Evolutionary conservation across 2,329 filamentous ascomycete genomes (phyloP).

Genomic region (Colletotrichum phormii): DNA sequence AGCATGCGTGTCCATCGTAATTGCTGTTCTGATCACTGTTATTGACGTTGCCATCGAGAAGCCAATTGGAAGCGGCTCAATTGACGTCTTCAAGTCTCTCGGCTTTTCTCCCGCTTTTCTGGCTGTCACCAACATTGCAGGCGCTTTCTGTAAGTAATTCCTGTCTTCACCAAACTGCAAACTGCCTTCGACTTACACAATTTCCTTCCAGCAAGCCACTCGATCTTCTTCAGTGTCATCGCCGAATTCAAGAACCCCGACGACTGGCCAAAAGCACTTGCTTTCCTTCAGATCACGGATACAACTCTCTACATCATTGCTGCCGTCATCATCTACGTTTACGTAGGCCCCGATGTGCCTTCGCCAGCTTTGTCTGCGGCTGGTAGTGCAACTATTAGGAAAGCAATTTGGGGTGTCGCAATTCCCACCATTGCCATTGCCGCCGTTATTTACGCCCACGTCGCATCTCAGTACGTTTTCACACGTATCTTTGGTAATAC

Average conservation of each 20-base stretch:
- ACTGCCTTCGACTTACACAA: not conserved
- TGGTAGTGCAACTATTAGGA: conserved; percentile 62
- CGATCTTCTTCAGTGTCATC: conserved; percentile 75
- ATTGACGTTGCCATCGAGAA: conserved; percentile 67
- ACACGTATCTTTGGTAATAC: conserved; percentile 71
- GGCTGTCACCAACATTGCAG: conserved; percentile 72
- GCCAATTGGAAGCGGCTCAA: conserved; percentile 48
- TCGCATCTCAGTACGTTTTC: conserved; percentile 75
- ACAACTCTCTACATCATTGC: conserved; percentile 73
- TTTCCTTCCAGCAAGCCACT: conserved; percentile 60
- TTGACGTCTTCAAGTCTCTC: conserved; percentile 51
- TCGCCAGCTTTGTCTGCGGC: conserved; percentile 76
- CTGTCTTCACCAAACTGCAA: not conserved
- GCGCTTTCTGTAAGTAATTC: conserved; percentile 65
- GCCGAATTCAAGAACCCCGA: conserved; percentile 71
- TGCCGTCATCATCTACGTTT: conserved; percentile 76
- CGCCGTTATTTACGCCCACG: conserved; percentile 76
- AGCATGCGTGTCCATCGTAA: conserved; percentile 70
- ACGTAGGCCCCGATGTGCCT: conserved; percentile 68
- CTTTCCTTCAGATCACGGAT: conserved; percentile 66
- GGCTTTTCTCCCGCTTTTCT: conserved; percentile 64
- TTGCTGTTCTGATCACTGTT: conserved; percentile 74
- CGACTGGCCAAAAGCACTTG: conserved; percentile 65
- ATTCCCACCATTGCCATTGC: conserved; percentile 78
- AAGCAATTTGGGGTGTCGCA: conserved; percentile 76